Conservation (phyloP, 1,284 basidiomycete genomes). For the Athelia sp. region DNA sequence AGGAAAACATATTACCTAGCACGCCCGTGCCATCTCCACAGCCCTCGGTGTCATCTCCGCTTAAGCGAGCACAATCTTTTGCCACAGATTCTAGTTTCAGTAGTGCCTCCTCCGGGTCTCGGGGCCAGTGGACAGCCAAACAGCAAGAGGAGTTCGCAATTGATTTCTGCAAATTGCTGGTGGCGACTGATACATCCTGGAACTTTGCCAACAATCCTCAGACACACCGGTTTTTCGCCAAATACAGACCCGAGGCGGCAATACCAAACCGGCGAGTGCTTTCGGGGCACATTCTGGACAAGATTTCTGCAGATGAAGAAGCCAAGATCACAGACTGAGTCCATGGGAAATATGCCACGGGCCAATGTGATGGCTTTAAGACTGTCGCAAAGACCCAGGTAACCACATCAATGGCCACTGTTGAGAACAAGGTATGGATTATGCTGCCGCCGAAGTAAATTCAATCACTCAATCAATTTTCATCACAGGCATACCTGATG, state of each 20-base stretch:
- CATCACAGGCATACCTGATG: constrained; percentile 6
- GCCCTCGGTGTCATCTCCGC: no score
- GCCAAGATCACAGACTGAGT: constrained; percentile 2
- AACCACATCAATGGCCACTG: constrained; percentile 11
- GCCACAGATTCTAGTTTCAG: no score
- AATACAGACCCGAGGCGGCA: constrained; percentile 17
- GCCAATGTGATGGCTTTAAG: constrained; percentile 12
- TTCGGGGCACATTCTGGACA: constrained; percentile 16
- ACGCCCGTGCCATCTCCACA: no score
- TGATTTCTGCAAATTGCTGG: constrained; percentile 16
- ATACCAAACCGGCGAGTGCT: constrained; percentile 16
- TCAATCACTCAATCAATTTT: not conserved
- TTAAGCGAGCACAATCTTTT: no score
- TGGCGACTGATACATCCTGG: constrained; percentile 15
- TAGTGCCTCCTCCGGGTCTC: no score
- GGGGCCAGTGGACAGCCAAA: not conserved
- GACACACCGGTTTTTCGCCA: constrained; percentile 14
- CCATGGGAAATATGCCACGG: constrained; percentile 8
- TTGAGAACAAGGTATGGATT: constrained; percentile 7
- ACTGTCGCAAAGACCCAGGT: constrained; percentile 5
- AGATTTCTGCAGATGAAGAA: constrained; percentile 5
- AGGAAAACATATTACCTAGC: no score
- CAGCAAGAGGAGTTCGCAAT: constrained; percentile 10
- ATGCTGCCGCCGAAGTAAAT: not conserved
- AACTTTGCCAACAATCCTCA: constrained; percentile 19